Conservation (phyloP, 108 stramenopile genomes). For the Schizochytrium sp. region DNA sequence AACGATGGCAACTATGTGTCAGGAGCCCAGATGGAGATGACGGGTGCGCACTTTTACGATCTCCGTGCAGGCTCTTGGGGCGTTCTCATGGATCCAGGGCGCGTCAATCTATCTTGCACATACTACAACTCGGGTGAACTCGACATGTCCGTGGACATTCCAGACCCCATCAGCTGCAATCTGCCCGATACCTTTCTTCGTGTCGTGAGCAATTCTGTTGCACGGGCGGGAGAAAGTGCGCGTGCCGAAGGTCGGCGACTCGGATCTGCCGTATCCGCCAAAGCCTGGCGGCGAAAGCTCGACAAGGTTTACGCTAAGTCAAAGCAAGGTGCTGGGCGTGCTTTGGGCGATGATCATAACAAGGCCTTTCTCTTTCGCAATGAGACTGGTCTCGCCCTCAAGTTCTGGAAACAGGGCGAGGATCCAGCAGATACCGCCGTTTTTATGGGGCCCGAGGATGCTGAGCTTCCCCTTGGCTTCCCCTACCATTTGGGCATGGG, state of each 20-base stretch:
- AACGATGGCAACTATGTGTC: conserved; percentile 4
- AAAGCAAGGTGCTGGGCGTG: neutral
- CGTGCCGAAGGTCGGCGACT: neutral
- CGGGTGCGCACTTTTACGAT: neutral
- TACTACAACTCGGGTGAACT: conserved; percentile 14
- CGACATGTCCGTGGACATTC: neutral
- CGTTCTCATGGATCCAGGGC: neutral
- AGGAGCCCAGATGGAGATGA: neutral
- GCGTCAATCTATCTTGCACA: neutral
- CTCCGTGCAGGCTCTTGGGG: neutral
- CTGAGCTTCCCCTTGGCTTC: neutral
- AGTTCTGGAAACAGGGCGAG: neutral
- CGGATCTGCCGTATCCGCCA: neutral
- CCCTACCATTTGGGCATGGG: neutral
- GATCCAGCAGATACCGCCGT: neutral
- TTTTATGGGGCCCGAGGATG: neutral
- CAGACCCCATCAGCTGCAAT: neutral
- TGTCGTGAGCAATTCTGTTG: neutral
- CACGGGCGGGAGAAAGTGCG: neutral
- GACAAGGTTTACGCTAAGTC: neutral
- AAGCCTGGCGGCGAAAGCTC: neutral
- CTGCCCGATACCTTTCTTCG: conserved; percentile 1
- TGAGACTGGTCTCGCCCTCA: neutral
- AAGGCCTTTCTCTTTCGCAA: neutral
- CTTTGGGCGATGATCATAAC: neutral